Base-by-base conservation (phyloP, 495 filamentous ascomycete genomes). In the Friedmanniomyces simplex region DNA sequence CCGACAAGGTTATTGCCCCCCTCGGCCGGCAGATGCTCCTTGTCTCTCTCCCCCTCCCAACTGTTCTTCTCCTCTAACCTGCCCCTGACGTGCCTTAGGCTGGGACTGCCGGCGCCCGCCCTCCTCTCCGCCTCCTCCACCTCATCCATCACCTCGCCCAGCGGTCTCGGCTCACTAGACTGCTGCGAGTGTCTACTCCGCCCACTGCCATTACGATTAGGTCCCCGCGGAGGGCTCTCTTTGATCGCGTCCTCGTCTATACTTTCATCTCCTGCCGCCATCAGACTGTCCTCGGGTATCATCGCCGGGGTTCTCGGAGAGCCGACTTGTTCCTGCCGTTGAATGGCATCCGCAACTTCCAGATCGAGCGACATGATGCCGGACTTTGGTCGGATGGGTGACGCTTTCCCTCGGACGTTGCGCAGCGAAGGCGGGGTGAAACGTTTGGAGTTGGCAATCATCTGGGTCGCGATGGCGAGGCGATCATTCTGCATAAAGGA, bases 101-200 rank as follows among this genome's bases (percentile, higher is more conserved):
- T 51, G 41, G 61, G 61, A 54, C 61, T 64, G 25, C 48, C 46
- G 0, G 50, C 21, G 4, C 45, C 25, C 5, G 30, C 47, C 8
- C 6, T 45, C 53, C 22, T n/a, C 46, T 56, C 52, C 46, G 13
- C 39, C 39, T 16, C 39, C 8, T 49, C 46, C 3, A 54, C 53
- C 32, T 64, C 61, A 50, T 64, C 61, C 39, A 64, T 60, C 36
- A 64, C 25, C 49, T 64, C 61, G 7, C 61, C 61, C 3, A 57
- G 34, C 11, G 57, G 52, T 32, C 61, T 45, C 14, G 54, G 52
- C 48, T 60, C 61, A 39, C 52, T 57, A 2, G 32, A 52, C 8
- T 62, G 41, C 13, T 53, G 34, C 50, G 3, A 8, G 32, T 54
- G 57, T 2, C 32, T 16, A 10, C n/a, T 18, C 11, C 12, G 30